phyloP scores from a whole-genome alignment of 2,329 filamentous ascomycete genomes.

The Ilyonectria mors-panacis region DNA sequence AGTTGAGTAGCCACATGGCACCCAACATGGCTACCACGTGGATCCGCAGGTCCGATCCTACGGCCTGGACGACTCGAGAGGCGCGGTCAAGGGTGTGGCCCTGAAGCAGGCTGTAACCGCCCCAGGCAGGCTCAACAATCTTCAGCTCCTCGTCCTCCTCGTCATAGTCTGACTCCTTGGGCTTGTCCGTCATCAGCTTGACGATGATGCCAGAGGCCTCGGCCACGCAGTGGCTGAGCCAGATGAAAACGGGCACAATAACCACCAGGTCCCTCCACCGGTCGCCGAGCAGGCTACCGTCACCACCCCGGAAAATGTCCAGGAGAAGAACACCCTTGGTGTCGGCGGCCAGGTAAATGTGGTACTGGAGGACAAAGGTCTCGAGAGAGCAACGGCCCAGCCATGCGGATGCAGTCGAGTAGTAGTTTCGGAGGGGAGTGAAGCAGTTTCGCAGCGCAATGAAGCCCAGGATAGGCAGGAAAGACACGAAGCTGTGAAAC shows the following conservation, averaged over 20 bases:
- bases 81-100: conserved; percentile 8
- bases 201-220: conserved; percentile 46
- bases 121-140: conserved; percentile 37
- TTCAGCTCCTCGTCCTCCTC: conserved; percentile 40
- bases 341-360: conserved; percentile 74
- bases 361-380: conserved; percentile 72
- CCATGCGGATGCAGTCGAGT: conserved; percentile 62
- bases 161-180: conserved; percentile 24
- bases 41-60: conserved; percentile 29
- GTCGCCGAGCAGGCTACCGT: conserved; percentile 43
- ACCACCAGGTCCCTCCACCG: conserved; percentile 47
- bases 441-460: conserved; percentile 65
- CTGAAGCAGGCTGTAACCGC: conserved; percentile 26
- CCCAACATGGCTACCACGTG: conserved; percentile 35
- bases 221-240: conserved; percentile 47
- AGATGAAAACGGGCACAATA: conserved; percentile 48
- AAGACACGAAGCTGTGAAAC: conserved; percentile 68
- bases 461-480: conserved; percentile 67
- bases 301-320: conserved; percentile 43
- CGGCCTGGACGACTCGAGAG: conserved; percentile 12
- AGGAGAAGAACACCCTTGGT: conserved; percentile 64
- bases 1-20: conserved; percentile 46
- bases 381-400: conserved; percentile 72
- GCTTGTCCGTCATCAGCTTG: conserved; percentile 40
- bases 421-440: conserved; percentile 34